Percentiles rank a stretch among this genome's conserved stretches.
Conservation (phyloP, 768 basidiomycete genomes). For the Artomyces pyxidatus region DNA sequence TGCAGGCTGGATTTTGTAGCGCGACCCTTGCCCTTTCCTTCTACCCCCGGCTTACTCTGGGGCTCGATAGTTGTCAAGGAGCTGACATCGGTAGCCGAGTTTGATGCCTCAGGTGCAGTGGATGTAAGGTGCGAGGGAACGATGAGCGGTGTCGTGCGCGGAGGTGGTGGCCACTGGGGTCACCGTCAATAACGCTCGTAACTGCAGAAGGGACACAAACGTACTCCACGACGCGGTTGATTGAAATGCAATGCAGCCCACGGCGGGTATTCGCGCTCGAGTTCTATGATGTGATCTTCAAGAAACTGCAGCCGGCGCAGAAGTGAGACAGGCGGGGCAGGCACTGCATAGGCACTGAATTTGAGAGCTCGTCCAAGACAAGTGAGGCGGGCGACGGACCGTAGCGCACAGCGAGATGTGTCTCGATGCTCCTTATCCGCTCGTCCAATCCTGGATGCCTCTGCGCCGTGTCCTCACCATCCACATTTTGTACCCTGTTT, state of each 20-base stretch:
- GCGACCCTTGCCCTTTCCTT: conserved; percentile 21
- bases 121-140: conserved; percentile 59
- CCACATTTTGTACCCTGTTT: conserved; percentile 5
- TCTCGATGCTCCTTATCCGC: conserved; percentile 58
- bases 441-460: conserved; percentile 55
- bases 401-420: conserved; percentile 66
- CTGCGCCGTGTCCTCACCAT: conserved; percentile 30
- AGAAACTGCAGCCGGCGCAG: conserved; percentile 58
- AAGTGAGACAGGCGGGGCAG: conserved; percentile 58
- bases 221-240: conserved; percentile 71
- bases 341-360: conserved; percentile 37
- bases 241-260: conserved; percentile 89
- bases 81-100: not conserved
- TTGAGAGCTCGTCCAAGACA: not conserved
- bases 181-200: not conserved
- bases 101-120: not conserved
- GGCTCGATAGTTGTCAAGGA: not conserved
- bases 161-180: conserved; percentile 75
- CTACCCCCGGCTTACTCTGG: conserved; percentile 2
- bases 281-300: conserved; percentile 67
- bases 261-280: conserved; percentile 79
- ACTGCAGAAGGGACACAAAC: conserved; percentile 22
- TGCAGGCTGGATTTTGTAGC: conserved; percentile 49
- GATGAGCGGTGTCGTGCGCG: conserved; percentile 68
- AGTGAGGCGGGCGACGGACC: conserved; percentile 32